Percentiles rank a stretch among this genome's conserved stretches.
Conservation (phyloP, 2,329 filamentous ascomycete genomes). For the Fusarium penzigii region DNA sequence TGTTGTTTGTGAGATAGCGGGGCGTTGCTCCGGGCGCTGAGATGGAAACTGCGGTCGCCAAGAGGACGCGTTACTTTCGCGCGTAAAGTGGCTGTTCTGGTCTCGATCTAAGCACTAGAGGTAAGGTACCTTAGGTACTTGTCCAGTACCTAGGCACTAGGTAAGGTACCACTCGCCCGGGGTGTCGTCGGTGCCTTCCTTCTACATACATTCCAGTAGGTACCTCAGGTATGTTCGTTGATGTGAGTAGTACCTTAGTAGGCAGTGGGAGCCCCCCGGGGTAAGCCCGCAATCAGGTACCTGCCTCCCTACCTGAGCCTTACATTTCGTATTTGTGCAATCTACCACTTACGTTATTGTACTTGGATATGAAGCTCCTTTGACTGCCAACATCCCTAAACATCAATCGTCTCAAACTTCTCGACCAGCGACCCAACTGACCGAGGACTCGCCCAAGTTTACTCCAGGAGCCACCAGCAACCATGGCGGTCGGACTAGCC, state of each 20-base stretch:
- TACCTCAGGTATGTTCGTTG: no score
- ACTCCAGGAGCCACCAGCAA: neutral
- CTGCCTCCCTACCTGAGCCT: neutral
- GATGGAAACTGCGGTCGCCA: conserved; percentile 19
- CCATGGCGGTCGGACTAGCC: conserved; percentile 54
- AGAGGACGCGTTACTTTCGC: conserved; percentile 25
- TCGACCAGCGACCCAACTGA: no score
- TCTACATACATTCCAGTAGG: no score
- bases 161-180: neutral
- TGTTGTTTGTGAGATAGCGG: conserved; percentile 16
- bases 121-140: neutral
- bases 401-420: no score
- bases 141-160: neutral
- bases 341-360: no score
- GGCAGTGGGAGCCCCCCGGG: no score
- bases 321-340: no score
- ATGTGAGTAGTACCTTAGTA: no score
- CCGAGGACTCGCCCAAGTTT: neutral
- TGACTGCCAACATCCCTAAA: no score
- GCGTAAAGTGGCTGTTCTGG: conserved; percentile 27
- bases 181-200: no score
- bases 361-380: no score
- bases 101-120: neutral
- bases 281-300: no score
- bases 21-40: conserved; percentile 16